These are phyloP conservation scores for Miamiensis avidus DNA, from an alignment of 169 alveolate species.

Conservation along the genomic window DNA sequence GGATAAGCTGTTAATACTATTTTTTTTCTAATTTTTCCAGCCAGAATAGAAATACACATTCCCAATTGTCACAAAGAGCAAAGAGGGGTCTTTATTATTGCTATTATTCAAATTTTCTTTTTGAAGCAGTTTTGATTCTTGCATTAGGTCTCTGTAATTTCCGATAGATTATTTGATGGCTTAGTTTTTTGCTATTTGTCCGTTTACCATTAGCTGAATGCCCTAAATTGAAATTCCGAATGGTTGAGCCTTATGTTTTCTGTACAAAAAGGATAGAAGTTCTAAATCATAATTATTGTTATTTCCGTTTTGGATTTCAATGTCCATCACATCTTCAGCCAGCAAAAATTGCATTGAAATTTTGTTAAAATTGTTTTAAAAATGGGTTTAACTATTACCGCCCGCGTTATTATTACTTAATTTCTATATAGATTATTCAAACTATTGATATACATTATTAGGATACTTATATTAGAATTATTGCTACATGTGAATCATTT, in stretches of 20 bases:
- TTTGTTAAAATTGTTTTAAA: no score
- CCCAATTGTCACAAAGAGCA: no score
- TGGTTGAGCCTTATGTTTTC: neutral
- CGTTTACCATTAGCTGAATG: neutral
- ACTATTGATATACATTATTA: neutral
- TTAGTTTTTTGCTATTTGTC: neutral
- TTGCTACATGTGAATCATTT: no score
- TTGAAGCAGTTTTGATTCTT: no score
- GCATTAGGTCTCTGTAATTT: neutral
- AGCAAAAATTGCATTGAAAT: neutral
- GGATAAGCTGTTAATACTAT: no score
- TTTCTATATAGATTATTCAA: neutral
- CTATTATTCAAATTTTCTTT: no score
- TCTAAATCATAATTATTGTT: neutral
- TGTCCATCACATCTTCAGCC: neutral
- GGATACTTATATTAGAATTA: neutral
- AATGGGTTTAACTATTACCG: neutral
- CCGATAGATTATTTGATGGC: neutral
- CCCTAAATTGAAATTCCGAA: neutral
- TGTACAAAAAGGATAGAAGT: neutral
- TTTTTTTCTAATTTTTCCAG: no score
- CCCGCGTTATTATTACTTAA: neutral
- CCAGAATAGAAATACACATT: no score
- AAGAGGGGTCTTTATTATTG: no score
- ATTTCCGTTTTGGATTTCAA: neutral